Conservation (phyloP, 768 basidiomycete genomes). For the Phylloporus sp. region DNA sequence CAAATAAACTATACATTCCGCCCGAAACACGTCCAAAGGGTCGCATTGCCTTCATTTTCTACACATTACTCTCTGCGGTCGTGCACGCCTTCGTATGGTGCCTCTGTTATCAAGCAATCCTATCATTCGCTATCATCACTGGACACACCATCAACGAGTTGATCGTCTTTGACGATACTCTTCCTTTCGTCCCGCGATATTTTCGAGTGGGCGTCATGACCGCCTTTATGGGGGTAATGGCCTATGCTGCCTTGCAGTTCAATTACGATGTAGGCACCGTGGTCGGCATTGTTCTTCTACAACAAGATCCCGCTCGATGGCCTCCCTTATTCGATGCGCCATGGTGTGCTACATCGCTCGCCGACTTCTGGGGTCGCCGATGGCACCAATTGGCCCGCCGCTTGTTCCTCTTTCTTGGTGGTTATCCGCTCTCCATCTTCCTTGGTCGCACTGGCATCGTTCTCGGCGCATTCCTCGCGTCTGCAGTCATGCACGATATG, state of each 20-base stretch:
- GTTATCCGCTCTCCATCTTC: not conserved
- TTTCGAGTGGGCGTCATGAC: conserved; percentile 39
- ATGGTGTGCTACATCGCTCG: conserved; percentile 34
- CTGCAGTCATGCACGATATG: conserved; percentile 23
- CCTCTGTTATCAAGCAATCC: conserved; percentile 41
- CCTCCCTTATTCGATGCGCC: conserved; percentile 34
- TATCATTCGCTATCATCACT: conserved; percentile 39
- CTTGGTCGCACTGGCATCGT: not conserved
- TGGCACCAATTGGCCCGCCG: conserved; percentile 39
- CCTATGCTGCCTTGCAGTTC: conserved; percentile 36
- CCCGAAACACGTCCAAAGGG: conserved; percentile 40
- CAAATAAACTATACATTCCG: conserved; percentile 28
- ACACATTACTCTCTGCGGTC: conserved; percentile 33
- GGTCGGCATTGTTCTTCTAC: conserved; percentile 25
- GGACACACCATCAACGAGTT: conserved; percentile 14
- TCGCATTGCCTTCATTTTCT: conserved; percentile 33
- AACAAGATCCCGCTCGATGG: conserved; percentile 29
- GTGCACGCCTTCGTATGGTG: conserved; percentile 41
- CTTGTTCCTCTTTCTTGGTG: conserved; percentile 23
- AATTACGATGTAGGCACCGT: conserved; percentile 25
- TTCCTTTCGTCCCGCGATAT: conserved; percentile 25
- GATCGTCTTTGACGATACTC: conserved; percentile 32
- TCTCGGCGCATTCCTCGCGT: not conserved
- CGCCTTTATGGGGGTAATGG: conserved; percentile 35
- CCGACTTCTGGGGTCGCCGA: conserved; percentile 35